Evolutionary conservation across 768 basidiomycete species (phyloP), one percentile per base, ranked within the genome.

Genomic region (Termitomyces sp.): DNA sequence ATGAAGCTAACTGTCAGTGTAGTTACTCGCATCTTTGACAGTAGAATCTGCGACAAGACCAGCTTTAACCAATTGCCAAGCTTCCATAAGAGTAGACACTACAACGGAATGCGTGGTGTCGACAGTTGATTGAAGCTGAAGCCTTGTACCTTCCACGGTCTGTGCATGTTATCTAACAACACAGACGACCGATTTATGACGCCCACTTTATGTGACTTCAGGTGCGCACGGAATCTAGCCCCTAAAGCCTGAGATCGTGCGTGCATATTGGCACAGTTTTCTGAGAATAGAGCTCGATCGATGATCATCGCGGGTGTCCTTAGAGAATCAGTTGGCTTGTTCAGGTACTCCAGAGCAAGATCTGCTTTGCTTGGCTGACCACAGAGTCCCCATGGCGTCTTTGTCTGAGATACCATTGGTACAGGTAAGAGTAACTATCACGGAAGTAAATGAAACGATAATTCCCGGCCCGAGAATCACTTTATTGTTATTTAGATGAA

Each of bases 61-160:
- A 5, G 77, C 79, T 48, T 76, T 76, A 20, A 89, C 77, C 7
- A 93, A 78, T 58, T 84, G 76, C 85, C 89, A 90, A 5, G 88
- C 87, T 69, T 94, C 93, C 78, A 86, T 82, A 61, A 93, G 63
- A 3, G 90, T 93, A n/a, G 90, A 94, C 8, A 89, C 87, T 29
- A 90, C 79, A 34, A 93, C 81, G 5, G 87, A 84, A 49, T 79
- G 72, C 12, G 82, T 86, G 53, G 69, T 77, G 46, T 79, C 79
- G 42, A 72, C 76, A 42, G 68, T 67, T 6, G 88, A 85, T 46
- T 75, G 65, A 3, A 92, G 76, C 65, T 93, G 91, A 24, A 92
- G 69, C 60, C 76, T 75, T 10, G 86, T 81, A 24, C 92, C 92
- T 68, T 94, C 91, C 9, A 76, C 72, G 1, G 91, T 93, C 89